Base-by-base conservation (phyloP, 1,284 basidiomycete genomes). In the Pyrrhoderma noxium region DNA sequence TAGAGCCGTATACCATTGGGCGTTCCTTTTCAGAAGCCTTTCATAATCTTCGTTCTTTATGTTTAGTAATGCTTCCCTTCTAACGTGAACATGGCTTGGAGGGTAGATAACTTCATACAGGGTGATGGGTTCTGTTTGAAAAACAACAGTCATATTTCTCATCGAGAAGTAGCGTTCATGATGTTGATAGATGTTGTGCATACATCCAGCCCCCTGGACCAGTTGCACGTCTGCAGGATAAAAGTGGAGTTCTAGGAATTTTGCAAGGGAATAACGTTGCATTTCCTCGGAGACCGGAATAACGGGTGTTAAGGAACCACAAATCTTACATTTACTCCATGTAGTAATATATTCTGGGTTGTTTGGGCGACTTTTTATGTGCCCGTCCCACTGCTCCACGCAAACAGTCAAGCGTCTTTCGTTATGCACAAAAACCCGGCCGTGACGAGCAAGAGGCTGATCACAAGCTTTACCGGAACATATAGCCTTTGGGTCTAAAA, bases 131-230 rank as follows among this genome's bases (percentile, higher is more conserved):
- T 97, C 92, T 11, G 92, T 79, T 62, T 94, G 89, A 63, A 99
- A 93, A 13, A 90, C 85, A 25, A 99, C 81, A 2, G 92, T 93
- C 81, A 89, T 85, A 1, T 84, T 82, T 57, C 79, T 80, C 37
- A 75, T 79, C 14, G 90, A 87, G 67, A 98, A 97, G 67, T 92
- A 98, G 39, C 96, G 85, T 54, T 93, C 83, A 61, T 98, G 93
- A 61, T 97, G 85, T 55, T 86, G 80, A 64, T 93, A 96, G 51
- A 94, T 90, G 63, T 99, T 96, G 67, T 99, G 96, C 49, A 85
- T 76, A 64, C 96, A 99, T 2, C 85, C 82, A 55, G 86, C 83
- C 41, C 85, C 86, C 58, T 83, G 82, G n/a, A 89, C 84, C 22
- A 89, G 73, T 61, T 82, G 80, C 58, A 89, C 85, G 59, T 89